Base-by-base conservation (phyloP, 2,329 filamentous ascomycete genomes). In the Beauveria sp. region DNA sequence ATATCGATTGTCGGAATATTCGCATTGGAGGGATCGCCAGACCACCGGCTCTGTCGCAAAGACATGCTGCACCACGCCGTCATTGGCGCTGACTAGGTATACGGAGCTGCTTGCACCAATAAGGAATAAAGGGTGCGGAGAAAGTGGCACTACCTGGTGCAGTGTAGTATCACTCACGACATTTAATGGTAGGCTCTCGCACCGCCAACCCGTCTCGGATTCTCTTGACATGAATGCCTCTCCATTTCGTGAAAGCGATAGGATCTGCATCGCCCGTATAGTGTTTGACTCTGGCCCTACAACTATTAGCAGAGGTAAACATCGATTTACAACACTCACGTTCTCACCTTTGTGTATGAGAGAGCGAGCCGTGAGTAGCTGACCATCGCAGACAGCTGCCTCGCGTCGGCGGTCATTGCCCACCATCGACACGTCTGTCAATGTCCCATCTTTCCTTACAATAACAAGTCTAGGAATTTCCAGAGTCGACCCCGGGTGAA, bases 401-500 rank as follows among this genome's bases (percentile, higher is more conserved):
- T 71, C 24, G 74, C 76, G 30, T 71, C 74, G 18, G 78, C 79
- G 18, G 82, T 73, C 12, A 88, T 72, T 67, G 7, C 26, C 42
- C n/a, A 16, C 14, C 49, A 54, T 12, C 3, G 40, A 54, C n/a
- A 60, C 50, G 20, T 89, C 85, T 0, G 79, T 80, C 68, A 91
- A 75, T 3, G 79, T 77, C 0, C 89, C 89, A 58, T 88, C 86
- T 18, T 83, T 80, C 42, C 83, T 84, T 6, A 91, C 79, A 8
- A 91, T 69, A 9, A 90, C 70, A 1, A 91, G 71, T 12, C 78
- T 76, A 1, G 79, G 78, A 1, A 76, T 70, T 1, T 70, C 62
- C 18, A 70, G 67, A 24, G 68, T 68, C 26, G 73, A 71, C 28
- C 72, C 71, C 6, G 77, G 73, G 0, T 78, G 78, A 66, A 92